Base-by-base conservation (phyloP, 1,139 yeast genomes). In the Meyerozyma carpophila region DNA sequence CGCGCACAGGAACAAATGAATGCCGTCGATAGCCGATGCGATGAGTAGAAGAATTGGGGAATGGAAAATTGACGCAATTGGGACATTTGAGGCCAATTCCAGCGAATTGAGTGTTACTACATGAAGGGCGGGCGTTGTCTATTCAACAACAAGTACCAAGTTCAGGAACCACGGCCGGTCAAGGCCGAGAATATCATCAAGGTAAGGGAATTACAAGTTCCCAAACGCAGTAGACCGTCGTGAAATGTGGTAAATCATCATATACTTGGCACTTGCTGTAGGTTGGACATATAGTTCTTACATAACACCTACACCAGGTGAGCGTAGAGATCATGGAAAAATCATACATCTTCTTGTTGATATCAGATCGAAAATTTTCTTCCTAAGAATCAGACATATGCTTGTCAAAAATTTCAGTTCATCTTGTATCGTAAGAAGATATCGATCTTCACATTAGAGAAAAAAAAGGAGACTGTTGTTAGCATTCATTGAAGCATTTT, bases 161-260 rank as follows among this genome's bases (percentile, higher is more conserved):
- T 50, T 66, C 93, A 84, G 94, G 76, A 66, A 69, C 93, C 94
- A 84, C 90, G 96, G 97, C 97, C 87, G 84, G 98, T 91, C 96
- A 91, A 80, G 89, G 97, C 97, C 97, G 75, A 68, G 69, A 47
- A 66, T 81, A 70, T 91, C 98, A 91, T 91, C 98, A 91, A 78
- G 65, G 89, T 81, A 59, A 71, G 79, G 79, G 77, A 81, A 73
- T 81, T 77, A 79, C 82, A 84, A 77, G 74, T 75, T 75, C 77
- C 77, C 75, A 68, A 79, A 83, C 91, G 77, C 96, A 90, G 98
- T 86, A 84, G 98, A 91, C 98, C 98, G 98, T 91, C 98, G 98
- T 91, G 98, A 63, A 66, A 83, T 74, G 79, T 87, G 88, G 93
- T 86, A 68, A 74, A 72, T 84, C 94, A 85, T 88, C 97, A 90